phyloP scores from a whole-genome alignment of 1,284 basidiomycete genomes.

The Marasmius oreades region DNA sequence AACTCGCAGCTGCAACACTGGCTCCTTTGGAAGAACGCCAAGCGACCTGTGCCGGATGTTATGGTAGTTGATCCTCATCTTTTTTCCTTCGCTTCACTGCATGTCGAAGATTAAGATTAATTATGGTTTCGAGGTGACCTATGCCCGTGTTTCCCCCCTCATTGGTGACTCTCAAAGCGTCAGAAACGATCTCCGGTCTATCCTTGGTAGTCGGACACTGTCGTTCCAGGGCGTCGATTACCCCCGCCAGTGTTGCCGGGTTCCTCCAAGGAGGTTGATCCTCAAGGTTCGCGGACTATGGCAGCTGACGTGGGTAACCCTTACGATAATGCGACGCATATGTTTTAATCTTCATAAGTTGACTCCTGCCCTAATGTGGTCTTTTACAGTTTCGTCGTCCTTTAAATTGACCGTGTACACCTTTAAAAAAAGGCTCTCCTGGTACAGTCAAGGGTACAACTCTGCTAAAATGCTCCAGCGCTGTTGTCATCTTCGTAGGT shows the following conservation, averaged over 20 bases:
- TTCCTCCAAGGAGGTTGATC: conserved; percentile 33
- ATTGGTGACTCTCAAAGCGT: conserved; percentile 24
- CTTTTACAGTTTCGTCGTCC: neutral
- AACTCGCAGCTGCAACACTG: neutral
- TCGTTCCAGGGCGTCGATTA: conserved; percentile 34
- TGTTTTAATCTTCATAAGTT: neutral
- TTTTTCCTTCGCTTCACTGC: neutral
- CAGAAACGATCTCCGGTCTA: conserved; percentile 22
- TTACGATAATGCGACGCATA: too few species aligned
- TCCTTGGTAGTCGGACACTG: conserved; percentile 23
- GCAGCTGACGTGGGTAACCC: conserved; percentile 25
- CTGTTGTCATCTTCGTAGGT: conserved; percentile 31
- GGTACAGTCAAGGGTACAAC: conserved; percentile 33
- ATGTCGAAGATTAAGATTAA: too few species aligned
- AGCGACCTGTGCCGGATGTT: neutral
- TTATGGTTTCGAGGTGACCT: conserved; percentile 19
- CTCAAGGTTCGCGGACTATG: conserved; percentile 31
- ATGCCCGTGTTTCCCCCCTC: conserved; percentile 29
- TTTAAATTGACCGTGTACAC: neutral
- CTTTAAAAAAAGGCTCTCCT: conserved; percentile 5
- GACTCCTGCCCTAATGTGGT: conserved; percentile 30
- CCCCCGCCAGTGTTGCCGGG: conserved; percentile 27
- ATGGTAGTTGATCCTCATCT: neutral
- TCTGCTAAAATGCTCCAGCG: conserved; percentile 30
- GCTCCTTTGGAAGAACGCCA: conserved; percentile 1